Evolutionary conservation across 2,329 filamentous ascomycete genomes (phyloP), one percentile per base, ranked within the genome.

Genomic region (Fusarium nisikadoi): DNA sequence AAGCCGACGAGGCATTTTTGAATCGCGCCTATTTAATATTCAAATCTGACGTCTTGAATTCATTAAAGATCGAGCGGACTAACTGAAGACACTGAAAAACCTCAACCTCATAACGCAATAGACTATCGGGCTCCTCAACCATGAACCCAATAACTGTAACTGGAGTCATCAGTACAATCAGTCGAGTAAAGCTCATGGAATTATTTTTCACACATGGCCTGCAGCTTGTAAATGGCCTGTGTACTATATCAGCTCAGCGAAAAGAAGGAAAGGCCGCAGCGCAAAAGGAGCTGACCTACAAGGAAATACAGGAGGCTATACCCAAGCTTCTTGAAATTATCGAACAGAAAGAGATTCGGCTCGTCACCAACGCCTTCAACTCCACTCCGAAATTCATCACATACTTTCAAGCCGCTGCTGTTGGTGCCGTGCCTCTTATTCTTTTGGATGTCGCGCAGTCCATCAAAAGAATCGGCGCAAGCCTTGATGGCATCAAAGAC

Each of bases 221-320:
- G 1, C 1, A 3, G 19, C 16, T 3, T 13, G 4, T 6, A 4
- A 3, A 7, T 6, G 12, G 27, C 16, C 11, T 33, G 6, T 0
- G 2, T 25, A 3, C 20, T 10, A 19, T 31, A 4, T 20, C 4
- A 14, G 12, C 17, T 27, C 31, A 33, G 12, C 31, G 8, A 13
- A 11, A 52, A 20, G n/a, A 52, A 25, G 23, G 49, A 52, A 35
- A 27, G 33, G 33, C 49, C 1, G n/a, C n/a, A 0, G 31, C 2
- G 3, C 23, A 52, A 7, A 35, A 52, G 12, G 31, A 52, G 49
- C 3, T 27, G 49, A 27, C 33, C 0, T 36, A 35, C 13, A 52
- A 20, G 31, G 23, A 52, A 11, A 27, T 52, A 1, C 12, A 52
- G 31, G 12, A 52, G 8, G 31, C 49, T 2, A 1, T 52, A 6